Percentiles rank a stretch among this genome's conserved stretches.
phyloP scores from a whole-genome alignment of 345 rosid species.

The Kandelia obovata region DNA sequence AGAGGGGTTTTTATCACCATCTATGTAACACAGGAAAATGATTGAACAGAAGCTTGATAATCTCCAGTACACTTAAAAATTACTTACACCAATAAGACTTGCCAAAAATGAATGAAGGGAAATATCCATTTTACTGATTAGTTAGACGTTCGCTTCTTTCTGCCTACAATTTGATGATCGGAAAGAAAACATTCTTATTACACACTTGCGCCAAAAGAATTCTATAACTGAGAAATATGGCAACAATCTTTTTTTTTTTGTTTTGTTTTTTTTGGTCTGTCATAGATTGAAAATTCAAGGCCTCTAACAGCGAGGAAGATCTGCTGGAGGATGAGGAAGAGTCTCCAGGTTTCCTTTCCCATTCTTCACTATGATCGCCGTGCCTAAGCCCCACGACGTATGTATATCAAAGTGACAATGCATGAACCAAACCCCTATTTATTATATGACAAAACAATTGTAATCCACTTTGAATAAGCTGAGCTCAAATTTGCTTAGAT shows the following conservation, averaged over 20 bases:
- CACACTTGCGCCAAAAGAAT: neutral
- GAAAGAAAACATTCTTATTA: neutral
- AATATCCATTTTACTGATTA: neutral
- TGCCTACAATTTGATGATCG: neutral
- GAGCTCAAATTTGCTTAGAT: neutral
- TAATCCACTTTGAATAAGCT: neutral
- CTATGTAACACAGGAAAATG: no score
- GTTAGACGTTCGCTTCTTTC: neutral
- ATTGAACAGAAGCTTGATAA: no score
- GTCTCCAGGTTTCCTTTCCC: neutral
- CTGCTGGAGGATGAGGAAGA: neutral
- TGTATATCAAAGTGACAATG: conserved; percentile 17
- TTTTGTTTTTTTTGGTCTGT: no score
- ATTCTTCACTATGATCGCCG: conserved; percentile 11
- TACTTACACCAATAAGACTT: no score
- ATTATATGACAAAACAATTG: no score
- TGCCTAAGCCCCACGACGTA: conserved; percentile 13
- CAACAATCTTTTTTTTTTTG: no score
- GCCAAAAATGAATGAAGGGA: no score
- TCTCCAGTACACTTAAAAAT: no score
- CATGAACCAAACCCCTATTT: conserved; percentile 16
- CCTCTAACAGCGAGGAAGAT: neutral
- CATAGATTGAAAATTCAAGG: no score
- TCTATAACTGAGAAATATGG: neutral
- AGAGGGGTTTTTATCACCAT: no score